phyloP scores from a whole-genome alignment of 768 basidiomycete species.

The Hemileccinum impolitum region DNA sequence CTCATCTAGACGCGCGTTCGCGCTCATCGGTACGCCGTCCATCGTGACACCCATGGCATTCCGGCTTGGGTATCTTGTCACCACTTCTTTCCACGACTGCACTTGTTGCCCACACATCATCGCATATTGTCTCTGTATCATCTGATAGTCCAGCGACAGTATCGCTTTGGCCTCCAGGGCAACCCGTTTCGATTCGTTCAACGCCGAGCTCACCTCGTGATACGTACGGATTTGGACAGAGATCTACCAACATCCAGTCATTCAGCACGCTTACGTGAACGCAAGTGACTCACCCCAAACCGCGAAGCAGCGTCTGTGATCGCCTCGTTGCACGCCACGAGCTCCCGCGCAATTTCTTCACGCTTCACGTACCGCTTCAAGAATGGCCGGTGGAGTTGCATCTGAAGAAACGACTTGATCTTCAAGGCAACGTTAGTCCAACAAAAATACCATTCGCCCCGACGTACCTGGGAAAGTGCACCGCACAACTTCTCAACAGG shows the following conservation, averaged over 20 bases:
- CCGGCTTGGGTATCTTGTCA: neutral
- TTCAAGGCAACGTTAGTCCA: slow-evolving; percentile 12
- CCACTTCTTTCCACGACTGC: slow-evolving; percentile 1
- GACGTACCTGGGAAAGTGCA: slow-evolving; percentile 45
- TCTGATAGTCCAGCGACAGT: slow-evolving; percentile 16
- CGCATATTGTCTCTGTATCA: slow-evolving; percentile 10
- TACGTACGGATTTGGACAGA: slow-evolving; percentile 54
- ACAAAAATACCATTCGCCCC: neutral
- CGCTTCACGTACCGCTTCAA: slow-evolving; percentile 75
- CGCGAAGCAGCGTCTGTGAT: slow-evolving; percentile 44
- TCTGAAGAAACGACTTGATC: slow-evolving; percentile 53
- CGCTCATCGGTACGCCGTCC: neutral
- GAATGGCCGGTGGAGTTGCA: slow-evolving; percentile 66
- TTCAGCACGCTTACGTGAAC: neutral
- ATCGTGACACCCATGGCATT: slow-evolving; percentile 11
- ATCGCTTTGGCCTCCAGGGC: slow-evolving; percentile 19
- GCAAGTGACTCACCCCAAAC: slow-evolving; percentile 20
- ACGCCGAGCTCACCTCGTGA: slow-evolving; percentile 44
- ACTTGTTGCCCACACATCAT: slow-evolving; percentile 6
- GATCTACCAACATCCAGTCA: slow-evolving; percentile 25
- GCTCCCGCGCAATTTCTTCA: slow-evolving; percentile 58
- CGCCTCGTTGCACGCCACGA: slow-evolving; percentile 48
- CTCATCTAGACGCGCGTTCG: neutral
- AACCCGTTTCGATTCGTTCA: slow-evolving; percentile 19
- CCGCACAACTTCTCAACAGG: slow-evolving; percentile 39